A percentile compares a stretch with the other conserved stretches of the same genome.
Evolutionary conservation across 2,329 filamentous ascomycete species (phyloP).

Genomic region (Xylaria sp.): DNA sequence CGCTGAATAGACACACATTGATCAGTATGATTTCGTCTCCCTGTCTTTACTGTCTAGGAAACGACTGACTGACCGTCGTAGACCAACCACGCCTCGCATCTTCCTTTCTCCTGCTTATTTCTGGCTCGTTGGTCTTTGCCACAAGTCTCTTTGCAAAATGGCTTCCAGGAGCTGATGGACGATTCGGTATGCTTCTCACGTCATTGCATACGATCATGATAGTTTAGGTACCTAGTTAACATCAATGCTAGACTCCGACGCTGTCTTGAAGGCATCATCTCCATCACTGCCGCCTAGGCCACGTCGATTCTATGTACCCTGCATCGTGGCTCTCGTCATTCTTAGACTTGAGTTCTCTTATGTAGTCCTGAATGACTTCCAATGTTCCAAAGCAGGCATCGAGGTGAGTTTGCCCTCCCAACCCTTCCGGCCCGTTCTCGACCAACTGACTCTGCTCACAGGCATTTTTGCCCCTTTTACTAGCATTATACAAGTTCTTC

Average conservation of each 20-base stretch:
- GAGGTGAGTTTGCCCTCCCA: constrained; percentile 35
- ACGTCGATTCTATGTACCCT: constrained; percentile 41
- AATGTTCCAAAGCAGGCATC: constrained; percentile 46
- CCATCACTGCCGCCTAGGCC: constrained; percentile 42
- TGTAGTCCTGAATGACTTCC: constrained; percentile 41
- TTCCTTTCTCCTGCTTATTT: constrained; percentile 42
- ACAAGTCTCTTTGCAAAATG: constrained; percentile 41
- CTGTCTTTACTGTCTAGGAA: background rate
- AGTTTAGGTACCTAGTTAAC: background rate
- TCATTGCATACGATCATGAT: background rate
- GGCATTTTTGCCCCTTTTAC: constrained; percentile 43
- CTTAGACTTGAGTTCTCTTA: constrained; percentile 46
- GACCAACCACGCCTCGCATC: constrained; percentile 47
- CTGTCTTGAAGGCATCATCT: constrained; percentile 34
- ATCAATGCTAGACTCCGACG: constrained; percentile 26
- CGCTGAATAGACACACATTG: constrained; percentile 44
- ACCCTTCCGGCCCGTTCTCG: background rate
- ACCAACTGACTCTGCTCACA: constrained; percentile 21
- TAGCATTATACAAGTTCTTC: constrained; percentile 43
- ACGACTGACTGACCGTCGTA: constrained; percentile 25
- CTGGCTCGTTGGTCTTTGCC: constrained; percentile 38
- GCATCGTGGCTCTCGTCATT: constrained; percentile 41
- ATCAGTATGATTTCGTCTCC: constrained; percentile 36
- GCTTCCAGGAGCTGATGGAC: constrained; percentile 43
- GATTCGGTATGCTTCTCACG: constrained; percentile 36